Base-by-base conservation (phyloP, 345 rosid species). In the Rhodamnia rubescens region DNA sequence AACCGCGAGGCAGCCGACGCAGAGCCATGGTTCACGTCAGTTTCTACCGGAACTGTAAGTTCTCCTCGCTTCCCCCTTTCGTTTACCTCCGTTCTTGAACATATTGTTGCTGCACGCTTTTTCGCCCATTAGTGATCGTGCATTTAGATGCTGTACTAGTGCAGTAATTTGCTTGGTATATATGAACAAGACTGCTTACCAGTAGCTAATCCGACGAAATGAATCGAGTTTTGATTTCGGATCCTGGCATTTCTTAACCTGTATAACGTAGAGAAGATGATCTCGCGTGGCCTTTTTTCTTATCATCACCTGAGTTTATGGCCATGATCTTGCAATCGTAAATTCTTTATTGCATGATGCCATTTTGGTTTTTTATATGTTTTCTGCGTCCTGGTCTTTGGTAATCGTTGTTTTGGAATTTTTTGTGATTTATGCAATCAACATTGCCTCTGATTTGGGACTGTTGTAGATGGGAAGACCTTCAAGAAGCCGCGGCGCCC, bases 401-500 rank as follows among this genome's bases (percentile, higher is more conserved):
- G 74, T 36, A 56, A 26, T 75, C 15, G 8, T 53, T 21, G 49
- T 21, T 22, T 74, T 53, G 14, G 44, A 53, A 36, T 16, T 8
- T 50, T 36, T 83, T 75, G 59, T 26, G 29, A 50, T 54, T 44
- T 58, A 5, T 14, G 80, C 40, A 36, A 5, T 36, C 80, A 36
- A 36, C 36, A 11, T 69, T 18, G 6, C 14, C n/a, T 81, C 21
- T 56, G n/a, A 4, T 51, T 22, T 27, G 53, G 69, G 49, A 32
- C 51, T 64, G 82, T 80, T 42, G 10, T 85, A 90, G 94, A 92
- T 91, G 93, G 94, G 81, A 92, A 92, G 87, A 91, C 93, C 7
- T 92, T 92, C 86, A 91, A 92, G 90, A 90, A 92, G 87, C 94
- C 93, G 0, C 87, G 93, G 7, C 93, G 92, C 81, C 94, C 94